A percentile compares a stretch with the other conserved stretches of the same genome.
Conservation (phyloP, 1,284 basidiomycete genomes). For the Lignosus rhinocerotis region DNA sequence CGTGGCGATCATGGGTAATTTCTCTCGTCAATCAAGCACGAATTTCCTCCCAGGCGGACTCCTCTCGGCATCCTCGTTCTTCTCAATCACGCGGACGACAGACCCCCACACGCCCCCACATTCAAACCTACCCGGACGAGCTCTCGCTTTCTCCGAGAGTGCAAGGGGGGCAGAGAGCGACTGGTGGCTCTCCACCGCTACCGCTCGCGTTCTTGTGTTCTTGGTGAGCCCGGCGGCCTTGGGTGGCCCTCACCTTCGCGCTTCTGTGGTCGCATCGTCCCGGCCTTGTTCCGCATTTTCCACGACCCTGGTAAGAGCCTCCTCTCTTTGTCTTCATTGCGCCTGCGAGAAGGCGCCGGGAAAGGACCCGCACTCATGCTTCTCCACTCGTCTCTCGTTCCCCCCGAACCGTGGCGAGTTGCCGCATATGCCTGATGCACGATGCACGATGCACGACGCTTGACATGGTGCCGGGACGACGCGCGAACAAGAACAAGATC, state of each 20-base stretch:
- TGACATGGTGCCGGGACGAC: too few relatives aligned
- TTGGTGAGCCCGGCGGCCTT: too few relatives aligned
- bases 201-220: too few relatives aligned
- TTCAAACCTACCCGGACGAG: neutral
- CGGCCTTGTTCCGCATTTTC: neutral
- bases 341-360: neutral
- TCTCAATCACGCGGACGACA: neutral
- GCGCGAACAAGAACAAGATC: too few relatives aligned
- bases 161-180: neutral
- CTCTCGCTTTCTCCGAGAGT: neutral
- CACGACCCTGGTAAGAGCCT: neutral
- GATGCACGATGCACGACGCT: too few relatives aligned
- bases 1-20: too few relatives aligned
- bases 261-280: too few relatives aligned
- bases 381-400: neutral
- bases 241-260: too few relatives aligned
- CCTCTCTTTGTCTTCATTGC: neutral
- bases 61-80: too few relatives aligned
- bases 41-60: too few relatives aligned
- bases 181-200: neutral
- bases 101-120: neutral
- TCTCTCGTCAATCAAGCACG: too few relatives aligned
- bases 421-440: too few relatives aligned
- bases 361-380: neutral
- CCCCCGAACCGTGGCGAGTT: neutral